phyloP scores from a whole-genome alignment of 129 eudicot species.

The Logfia minima region DNA sequence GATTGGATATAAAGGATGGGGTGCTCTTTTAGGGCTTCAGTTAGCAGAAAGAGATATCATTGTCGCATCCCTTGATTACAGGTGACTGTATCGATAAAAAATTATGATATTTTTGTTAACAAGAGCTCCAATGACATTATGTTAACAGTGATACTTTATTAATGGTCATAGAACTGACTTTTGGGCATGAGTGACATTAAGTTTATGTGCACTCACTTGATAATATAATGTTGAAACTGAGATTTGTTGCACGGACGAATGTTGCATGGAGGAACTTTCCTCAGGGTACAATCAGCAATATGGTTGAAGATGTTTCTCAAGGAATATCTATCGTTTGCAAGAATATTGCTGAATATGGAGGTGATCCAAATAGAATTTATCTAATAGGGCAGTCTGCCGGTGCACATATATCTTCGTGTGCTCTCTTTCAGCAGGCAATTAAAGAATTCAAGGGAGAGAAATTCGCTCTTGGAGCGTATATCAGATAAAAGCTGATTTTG shows the following conservation, averaged over 20 bases:
- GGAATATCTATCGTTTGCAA: conserved; percentile 80
- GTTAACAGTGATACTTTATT: neutral
- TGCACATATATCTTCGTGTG: conserved; percentile 90
- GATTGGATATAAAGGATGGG: conserved; percentile 99
- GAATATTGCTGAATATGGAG: conserved; percentile 64
- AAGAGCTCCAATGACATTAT: neutral
- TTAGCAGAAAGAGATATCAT: conserved; percentile 69
- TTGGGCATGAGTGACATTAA: too few species aligned
- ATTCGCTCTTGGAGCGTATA: conserved; percentile 66
- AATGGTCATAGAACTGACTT: neutral
- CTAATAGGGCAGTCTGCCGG: conserved; percentile 97
- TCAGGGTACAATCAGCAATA: conserved; percentile 90
- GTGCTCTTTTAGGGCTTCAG: conserved; percentile 85
- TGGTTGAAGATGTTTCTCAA: conserved; percentile 77
- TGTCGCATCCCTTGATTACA: too few species aligned
- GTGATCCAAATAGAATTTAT: conserved; percentile 87
- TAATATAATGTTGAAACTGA: neutral
- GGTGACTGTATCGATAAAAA: too few species aligned
- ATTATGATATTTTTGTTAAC: neutral
- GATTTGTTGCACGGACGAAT: neutral
- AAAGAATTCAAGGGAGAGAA: conserved; percentile 67
- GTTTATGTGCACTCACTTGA: too few species aligned
- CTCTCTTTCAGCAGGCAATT: conserved; percentile 77
- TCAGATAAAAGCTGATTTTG: conserved; percentile 93
- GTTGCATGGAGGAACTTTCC: conserved; percentile 83